Evolutionary conservation across 352 stramenopile species (phyloP).

Genomic region (Elongisporangium anandrum): DNA sequence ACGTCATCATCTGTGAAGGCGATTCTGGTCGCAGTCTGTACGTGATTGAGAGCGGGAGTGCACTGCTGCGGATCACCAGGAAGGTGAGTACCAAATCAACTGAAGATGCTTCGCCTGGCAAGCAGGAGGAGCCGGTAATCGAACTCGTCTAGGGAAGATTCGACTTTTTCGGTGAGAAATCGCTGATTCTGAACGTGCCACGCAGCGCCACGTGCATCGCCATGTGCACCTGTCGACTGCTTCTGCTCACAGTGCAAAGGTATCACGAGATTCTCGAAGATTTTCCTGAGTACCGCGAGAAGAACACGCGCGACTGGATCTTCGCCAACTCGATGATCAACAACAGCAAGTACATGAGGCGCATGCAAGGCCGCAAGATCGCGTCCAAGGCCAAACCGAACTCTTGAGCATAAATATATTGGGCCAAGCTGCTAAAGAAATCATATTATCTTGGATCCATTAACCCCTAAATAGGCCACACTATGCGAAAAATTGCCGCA

Average conservation of each 20-base stretch:
- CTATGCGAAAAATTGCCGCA: too few species aligned
- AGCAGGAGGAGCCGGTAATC: too few species aligned
- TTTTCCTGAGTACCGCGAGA: conserved; percentile 44
- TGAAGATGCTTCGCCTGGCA: too few species aligned
- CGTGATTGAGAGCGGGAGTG: conserved; percentile 54
- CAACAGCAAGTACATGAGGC: background rate
- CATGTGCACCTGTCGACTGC: conserved; percentile 32
- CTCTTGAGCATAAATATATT: too few species aligned
- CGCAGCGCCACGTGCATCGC: conserved; percentile 40
- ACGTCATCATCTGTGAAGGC: conserved; percentile 67
- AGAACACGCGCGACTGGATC: conserved; percentile 44
- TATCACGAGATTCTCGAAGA: conserved; percentile 41
- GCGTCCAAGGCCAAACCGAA: too few species aligned
- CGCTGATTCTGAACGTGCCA: conserved; percentile 35
- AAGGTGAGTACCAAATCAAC: conserved; percentile 6
- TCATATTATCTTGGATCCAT: too few species aligned
- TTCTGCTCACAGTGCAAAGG: conserved; percentile 36
- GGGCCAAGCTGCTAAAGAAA: too few species aligned
- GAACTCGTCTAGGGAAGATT: conserved; percentile 37
- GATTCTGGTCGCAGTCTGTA: conserved; percentile 59
- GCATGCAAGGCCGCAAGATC: too few species aligned
- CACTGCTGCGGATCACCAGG: conserved; percentile 23
- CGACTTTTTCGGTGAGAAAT: conserved; percentile 47
- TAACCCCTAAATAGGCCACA: too few species aligned
- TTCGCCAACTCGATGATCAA: conserved; percentile 12